These are phyloP conservation scores for Plasmodium sp. DNA, from an alignment of 169 alveolate genomes.

Conservation along the genomic window DNA sequence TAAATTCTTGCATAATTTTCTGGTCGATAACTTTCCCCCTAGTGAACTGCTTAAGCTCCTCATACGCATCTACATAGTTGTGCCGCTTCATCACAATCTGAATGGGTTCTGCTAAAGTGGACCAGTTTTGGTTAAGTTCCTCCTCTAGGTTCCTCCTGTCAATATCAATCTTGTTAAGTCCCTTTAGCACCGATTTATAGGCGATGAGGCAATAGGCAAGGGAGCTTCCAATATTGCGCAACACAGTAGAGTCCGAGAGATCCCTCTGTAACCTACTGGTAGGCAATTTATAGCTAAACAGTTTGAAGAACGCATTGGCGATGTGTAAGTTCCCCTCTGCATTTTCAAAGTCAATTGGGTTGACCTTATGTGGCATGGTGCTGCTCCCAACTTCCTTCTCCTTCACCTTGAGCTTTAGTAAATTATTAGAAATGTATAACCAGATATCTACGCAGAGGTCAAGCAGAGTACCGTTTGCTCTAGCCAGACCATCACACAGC, in stretches of 20 bases:
- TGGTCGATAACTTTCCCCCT: constrained; percentile 72
- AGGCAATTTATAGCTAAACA: constrained; percentile 92
- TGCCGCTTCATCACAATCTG: constrained; percentile 91
- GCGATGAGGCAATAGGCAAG: constrained; percentile 89
- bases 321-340: constrained; percentile 97
- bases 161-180: constrained; percentile 88
- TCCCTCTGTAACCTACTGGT: constrained; percentile 96
- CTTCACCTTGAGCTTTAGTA: constrained; percentile 76
- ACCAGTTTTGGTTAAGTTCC: constrained; percentile 93
- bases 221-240: constrained; percentile 94
- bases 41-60: constrained; percentile 78
- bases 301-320: constrained; percentile 90
- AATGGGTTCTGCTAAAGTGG: constrained; percentile 95
- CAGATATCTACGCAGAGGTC: constrained; percentile 96
- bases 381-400: constrained; percentile 96
- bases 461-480: constrained; percentile 90
- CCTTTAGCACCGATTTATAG: constrained; percentile 85
- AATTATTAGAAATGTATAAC: constrained; percentile 90
- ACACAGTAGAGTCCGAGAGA: constrained; percentile 95
- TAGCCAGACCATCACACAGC: constrained; percentile 86
- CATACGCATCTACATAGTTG: constrained; percentile 81
- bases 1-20: constrained; percentile 74
- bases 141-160: constrained; percentile 77
- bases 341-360: constrained; percentile 97
- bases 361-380: constrained; percentile 98